Percentiles rank a stretch among this genome's conserved stretches.
These are phyloP conservation scores for Cyphellophora attinorum DNA, from an alignment of 2,329 filamentous ascomycete genomes.

Conservation along the genomic window DNA sequence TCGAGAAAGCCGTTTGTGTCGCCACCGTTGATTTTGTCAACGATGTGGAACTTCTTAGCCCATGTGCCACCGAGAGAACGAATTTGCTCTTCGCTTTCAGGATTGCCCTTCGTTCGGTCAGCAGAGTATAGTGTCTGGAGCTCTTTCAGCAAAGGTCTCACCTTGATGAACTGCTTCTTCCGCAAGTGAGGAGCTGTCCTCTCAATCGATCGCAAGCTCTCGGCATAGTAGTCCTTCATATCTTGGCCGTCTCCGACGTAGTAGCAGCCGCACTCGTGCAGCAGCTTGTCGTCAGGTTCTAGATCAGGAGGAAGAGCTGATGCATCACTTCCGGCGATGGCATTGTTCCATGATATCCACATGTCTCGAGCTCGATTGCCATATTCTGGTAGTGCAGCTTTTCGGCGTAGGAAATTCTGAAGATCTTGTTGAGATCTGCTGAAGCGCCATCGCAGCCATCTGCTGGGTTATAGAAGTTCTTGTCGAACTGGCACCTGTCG, in stretches of 20 bases:
- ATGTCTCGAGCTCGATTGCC: slow-evolving; percentile 20
- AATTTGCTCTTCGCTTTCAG: slow-evolving; percentile 12
- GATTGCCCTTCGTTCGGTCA: slow-evolving; percentile 7
- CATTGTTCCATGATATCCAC: slow-evolving; percentile 20
- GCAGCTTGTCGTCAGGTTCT: slow-evolving; percentile 27
- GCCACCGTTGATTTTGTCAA: slow-evolving; percentile 18
- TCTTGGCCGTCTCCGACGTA: slow-evolving; percentile 35
- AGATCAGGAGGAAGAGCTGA: slow-evolving; percentile 17
- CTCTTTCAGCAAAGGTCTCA: no score
- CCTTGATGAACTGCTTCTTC: slow-evolving; percentile 17
- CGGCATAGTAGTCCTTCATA: slow-evolving; percentile 35
- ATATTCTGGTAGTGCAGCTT: slow-evolving; percentile 15
- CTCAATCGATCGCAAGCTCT: slow-evolving; percentile 42
- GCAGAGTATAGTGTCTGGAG: no score
- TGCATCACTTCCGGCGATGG: slow-evolving; percentile 9
- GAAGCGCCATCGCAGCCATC: slow-evolving; percentile 1
- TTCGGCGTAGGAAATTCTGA: background rate
- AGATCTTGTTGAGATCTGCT: background rate
- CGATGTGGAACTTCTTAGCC: slow-evolving; percentile 17
- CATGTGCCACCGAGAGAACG: slow-evolving; percentile 35
- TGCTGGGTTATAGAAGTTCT: slow-evolving; percentile 1
- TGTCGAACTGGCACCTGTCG: slow-evolving; percentile 31
- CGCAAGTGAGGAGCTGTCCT: slow-evolving; percentile 12
- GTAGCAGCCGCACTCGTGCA: slow-evolving; percentile 41
- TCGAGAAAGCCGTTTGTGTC: slow-evolving; percentile 20